These are phyloP conservation scores for Fraxinus xanthoxyloides DNA, from an alignment of 305 asterid genomes.

Conservation along the genomic window DNA sequence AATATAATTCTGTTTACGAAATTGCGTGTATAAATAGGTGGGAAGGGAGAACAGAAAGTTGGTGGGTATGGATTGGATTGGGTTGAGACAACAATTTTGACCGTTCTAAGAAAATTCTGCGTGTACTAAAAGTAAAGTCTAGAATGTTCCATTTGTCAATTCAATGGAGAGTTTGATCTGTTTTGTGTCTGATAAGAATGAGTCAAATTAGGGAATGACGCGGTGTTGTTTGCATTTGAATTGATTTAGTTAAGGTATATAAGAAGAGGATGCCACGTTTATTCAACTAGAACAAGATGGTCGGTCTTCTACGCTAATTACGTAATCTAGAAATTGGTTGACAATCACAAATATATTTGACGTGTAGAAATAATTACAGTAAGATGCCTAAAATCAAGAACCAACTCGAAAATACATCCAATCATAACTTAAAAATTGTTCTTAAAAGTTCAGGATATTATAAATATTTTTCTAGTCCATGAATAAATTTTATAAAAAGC, in stretches of 20 bases:
- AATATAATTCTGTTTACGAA: not conserved
- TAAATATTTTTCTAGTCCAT: too few species aligned
- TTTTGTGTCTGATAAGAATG: not conserved
- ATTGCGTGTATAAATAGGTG: not conserved
- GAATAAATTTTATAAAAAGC: too few species aligned
- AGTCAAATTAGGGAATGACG: not conserved
- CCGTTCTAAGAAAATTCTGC: not conserved
- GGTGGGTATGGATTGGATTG: not conserved
- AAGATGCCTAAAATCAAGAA: not conserved
- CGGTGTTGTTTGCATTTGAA: not conserved
- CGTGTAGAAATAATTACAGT: not conserved
- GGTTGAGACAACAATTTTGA: not conserved
- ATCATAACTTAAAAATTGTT: too few species aligned
- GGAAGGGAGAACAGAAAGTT: not conserved
- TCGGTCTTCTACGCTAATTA: not conserved
- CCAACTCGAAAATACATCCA: not conserved
- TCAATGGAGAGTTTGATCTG: not conserved
- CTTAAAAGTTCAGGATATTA: too few species aligned
- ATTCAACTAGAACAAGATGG: not conserved
- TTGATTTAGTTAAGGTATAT: not conserved
- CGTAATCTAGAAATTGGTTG: not conserved
- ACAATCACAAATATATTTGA: not conserved
- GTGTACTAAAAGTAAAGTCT: not conserved
- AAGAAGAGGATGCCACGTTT: not conserved
- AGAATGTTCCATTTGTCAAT: not conserved